These are phyloP conservation scores for Globisporangium recalcitrans DNA, from an alignment of 352 stramenopile species.

Conservation along the genomic window DNA sequence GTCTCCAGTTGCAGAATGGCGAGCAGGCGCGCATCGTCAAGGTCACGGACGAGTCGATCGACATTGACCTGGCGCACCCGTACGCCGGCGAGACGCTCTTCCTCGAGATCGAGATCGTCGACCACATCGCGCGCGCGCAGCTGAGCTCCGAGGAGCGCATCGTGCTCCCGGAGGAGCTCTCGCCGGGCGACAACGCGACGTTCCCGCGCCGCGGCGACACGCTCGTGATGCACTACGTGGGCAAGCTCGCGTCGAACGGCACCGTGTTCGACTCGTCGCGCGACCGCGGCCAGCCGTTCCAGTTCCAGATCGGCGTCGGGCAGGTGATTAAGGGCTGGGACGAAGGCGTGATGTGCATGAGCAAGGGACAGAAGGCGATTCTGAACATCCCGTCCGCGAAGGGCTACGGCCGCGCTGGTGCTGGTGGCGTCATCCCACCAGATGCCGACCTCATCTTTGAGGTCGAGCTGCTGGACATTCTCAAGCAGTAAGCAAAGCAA, in stretches of 20 bases:
- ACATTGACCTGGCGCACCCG: conserved; percentile 70
- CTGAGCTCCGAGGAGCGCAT: conserved; percentile 51
- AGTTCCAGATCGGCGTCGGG: conserved; percentile 74
- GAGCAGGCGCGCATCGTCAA: conserved; percentile 61
- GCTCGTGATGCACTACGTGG: conserved; percentile 84
- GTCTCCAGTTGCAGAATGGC: conserved; percentile 54
- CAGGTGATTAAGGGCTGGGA: conserved; percentile 95
- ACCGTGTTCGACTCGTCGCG: conserved; percentile 76
- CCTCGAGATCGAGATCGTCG: conserved; percentile 64
- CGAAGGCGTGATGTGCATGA: conserved; percentile 94
- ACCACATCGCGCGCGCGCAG: conserved; percentile 42
- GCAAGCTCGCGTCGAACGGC: conserved; percentile 56
- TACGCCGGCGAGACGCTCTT: conserved; percentile 78
- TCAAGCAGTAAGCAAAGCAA: conserved; percentile 13
- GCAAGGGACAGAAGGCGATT: conserved; percentile 89
- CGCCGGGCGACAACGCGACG: conserved; percentile 50
- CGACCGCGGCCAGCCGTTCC: conserved; percentile 66
- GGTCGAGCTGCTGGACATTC: conserved; percentile 89
- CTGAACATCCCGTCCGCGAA: conserved; percentile 90
- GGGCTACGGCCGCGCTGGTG: conserved; percentile 88
- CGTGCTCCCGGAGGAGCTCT: conserved; percentile 67
- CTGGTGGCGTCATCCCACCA: conserved; percentile 83
- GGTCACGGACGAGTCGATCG: conserved; percentile 60
- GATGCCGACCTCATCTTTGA: conserved; percentile 93
- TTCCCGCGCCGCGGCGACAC: conserved; percentile 69